Base-by-base conservation (phyloP, 1,284 basidiomycete genomes). In the Boletellus sp. region DNA sequence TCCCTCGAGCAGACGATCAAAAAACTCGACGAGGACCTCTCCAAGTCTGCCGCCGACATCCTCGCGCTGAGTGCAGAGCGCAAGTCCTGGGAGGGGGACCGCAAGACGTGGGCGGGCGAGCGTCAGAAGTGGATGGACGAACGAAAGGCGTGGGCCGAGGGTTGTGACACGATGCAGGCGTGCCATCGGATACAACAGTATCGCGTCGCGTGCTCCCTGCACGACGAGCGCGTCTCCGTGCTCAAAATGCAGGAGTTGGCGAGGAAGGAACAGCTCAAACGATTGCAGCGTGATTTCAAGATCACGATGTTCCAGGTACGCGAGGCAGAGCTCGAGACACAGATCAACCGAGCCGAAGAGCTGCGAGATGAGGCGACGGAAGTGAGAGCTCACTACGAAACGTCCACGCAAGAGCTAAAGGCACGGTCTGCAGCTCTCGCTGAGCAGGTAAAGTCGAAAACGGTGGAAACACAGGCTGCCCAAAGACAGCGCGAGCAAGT, bases 171-270 rank as follows among this genome's bases (percentile, higher is more conserved):
- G 8, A 68, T 89, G 26, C 77, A 86, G 57, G 73, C 76, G 8
- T 79, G 75, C 35, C 81, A 86, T 65, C 77, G 80, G 5, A 77
- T 86, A 52, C 78, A 79, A n/a, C 79, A 86, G 58, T 74, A 83
- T 38, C 74, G 77, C 43, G 74, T 81, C 18, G 72, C 73, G 16
- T 71, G 75, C 33, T 74, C 78, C 24, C 63, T 86, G 47, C 79
- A 83, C 56, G 71, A 72, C 48, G 82, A 81, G 59, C 74, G 77
- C 45, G 59, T 69, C 40, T 67, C 71, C 18, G 65, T 78, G 15
- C 63, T 85, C 38, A 76, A 76, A 46, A 77, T 81, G 64, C 76
- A 75, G 64, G 80, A 82, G 47, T 66, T 69, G 18, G 66, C 73
- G 39, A 69, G 83, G 54, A 68, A 67, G 54, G 83, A 86, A 67